Evolutionary conservation across 108 stramenopile genomes (phyloP).

Genomic region (Cylindrotheca fusiformis): DNA sequence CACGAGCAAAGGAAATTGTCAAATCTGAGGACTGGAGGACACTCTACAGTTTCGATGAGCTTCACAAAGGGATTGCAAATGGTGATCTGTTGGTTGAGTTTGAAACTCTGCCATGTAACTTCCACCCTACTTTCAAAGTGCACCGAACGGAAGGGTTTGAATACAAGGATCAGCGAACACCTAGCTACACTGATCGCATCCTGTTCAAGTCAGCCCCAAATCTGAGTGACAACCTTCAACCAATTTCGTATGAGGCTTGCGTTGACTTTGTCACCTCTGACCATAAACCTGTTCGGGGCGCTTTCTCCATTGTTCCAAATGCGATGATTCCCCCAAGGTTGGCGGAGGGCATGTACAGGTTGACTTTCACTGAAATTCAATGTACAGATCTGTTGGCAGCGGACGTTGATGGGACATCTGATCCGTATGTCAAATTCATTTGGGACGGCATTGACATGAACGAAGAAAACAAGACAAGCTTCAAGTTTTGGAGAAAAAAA

Average conservation of each 20-base stretch:
- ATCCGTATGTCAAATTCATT: constrained; percentile 54
- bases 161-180: constrained; percentile 60
- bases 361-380: constrained; percentile 41
- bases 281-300: constrained; percentile 83
- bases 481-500: constrained; percentile 19
- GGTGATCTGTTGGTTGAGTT: constrained; percentile 38
- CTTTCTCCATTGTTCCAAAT: constrained; percentile 53
- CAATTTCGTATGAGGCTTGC: constrained; percentile 54
- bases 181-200: constrained; percentile 73
- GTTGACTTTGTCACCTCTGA: constrained; percentile 71
- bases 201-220: constrained; percentile 54
- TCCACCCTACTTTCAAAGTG: constrained; percentile 75
- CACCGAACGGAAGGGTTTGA: constrained; percentile 33
- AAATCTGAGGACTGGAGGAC: constrained; percentile 19
- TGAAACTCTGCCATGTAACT: constrained; percentile 43
- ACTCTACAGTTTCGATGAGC: constrained; percentile 41
- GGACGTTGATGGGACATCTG: constrained; percentile 30
- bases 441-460: constrained; percentile 33
- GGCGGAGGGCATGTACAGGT: constrained; percentile 25
- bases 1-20: constrained; percentile 23
- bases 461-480: constrained; percentile 12
- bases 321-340: constrained; percentile 5
- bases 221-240: constrained; percentile 40
- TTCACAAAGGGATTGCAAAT: constrained; percentile 26
- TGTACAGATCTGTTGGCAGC: constrained; percentile 53